Percentiles rank a stretch among this genome's conserved stretches.
Conservation (phyloP, 2,329 filamentous ascomycete species). For the Xylariaceae sp. region DNA sequence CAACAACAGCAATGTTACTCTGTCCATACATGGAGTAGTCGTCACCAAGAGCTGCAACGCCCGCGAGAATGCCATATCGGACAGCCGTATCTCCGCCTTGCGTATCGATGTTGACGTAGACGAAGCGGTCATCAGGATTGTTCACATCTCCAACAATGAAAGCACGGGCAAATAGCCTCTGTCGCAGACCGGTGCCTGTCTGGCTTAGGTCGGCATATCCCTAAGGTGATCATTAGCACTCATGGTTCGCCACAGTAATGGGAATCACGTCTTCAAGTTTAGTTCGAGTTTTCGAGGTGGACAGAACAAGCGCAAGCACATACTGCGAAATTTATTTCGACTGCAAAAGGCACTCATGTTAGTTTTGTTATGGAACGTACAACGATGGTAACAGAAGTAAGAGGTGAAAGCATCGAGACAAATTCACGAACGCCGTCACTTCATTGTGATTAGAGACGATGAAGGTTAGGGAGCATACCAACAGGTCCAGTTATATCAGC, state of each 20-base stretch:
- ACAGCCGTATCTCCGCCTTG: slow-evolving; percentile 84
- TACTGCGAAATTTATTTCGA: slow-evolving; percentile 87
- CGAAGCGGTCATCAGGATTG: slow-evolving; percentile 66
- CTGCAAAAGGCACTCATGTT: slow-evolving; percentile 33
- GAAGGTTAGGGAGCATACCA: slow-evolving; percentile 7
- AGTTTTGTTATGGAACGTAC: slow-evolving; percentile 1
- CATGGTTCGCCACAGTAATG: neutral
- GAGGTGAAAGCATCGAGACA: neutral
- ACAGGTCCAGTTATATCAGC: slow-evolving; percentile 66
- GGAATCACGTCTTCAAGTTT: neutral
- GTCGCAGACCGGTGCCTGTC: slow-evolving; percentile 77
- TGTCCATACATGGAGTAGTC: slow-evolving; percentile 74
- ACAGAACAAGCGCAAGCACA: slow-evolving; percentile 42
- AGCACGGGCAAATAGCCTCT: slow-evolving; percentile 80
- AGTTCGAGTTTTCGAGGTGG: neutral
- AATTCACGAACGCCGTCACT: neutral
- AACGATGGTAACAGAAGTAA: neutral
- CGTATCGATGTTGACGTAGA: slow-evolving; percentile 85
- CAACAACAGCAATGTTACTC: slow-evolving; percentile 82
- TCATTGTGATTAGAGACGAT: neutral
- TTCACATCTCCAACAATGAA: slow-evolving; percentile 76
- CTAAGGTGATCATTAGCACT: slow-evolving; percentile 7
- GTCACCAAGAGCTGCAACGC: slow-evolving; percentile 62
- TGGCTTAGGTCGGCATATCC: slow-evolving; percentile 44
- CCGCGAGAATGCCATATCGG: slow-evolving; percentile 76